A percentile compares a stretch with the other conserved stretches of the same genome.
These are phyloP conservation scores for Verticillium isaacii DNA, from an alignment of 2,329 filamentous ascomycete genomes.

Conservation along the genomic window DNA sequence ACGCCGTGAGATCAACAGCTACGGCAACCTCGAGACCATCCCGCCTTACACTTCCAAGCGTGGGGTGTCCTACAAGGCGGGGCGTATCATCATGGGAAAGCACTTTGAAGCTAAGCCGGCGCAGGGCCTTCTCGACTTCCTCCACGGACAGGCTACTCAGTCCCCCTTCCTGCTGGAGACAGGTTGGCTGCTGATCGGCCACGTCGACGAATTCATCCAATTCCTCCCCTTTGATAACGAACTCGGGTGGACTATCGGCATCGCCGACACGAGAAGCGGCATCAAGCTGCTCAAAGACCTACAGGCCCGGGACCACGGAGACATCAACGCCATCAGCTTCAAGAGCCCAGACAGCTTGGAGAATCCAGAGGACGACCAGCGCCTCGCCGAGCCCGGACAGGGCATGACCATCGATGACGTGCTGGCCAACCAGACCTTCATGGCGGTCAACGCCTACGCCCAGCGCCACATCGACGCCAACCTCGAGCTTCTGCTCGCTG, in stretches of 20 bases:
- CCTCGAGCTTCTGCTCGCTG: constrained; percentile 7
- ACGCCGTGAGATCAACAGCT: constrained; percentile 21
- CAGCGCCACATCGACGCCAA: constrained; percentile 1
- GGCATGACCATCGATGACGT: constrained; percentile 8
- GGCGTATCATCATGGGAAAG: neutral
- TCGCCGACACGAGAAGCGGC: constrained; percentile 14
- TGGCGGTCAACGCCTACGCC: neutral
- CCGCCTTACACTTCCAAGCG: constrained; percentile 19
- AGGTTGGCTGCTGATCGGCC: constrained; percentile 22
- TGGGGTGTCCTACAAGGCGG: neutral
- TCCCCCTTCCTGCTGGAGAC: constrained; percentile 26
- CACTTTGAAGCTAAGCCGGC: neutral
- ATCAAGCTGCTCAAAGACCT: constrained; percentile 18
- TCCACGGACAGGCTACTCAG: constrained; percentile 27
- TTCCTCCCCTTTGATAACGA: constrained; percentile 18
- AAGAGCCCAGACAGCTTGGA: neutral
- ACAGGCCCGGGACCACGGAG: constrained; percentile 16
- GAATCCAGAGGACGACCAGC: neutral
- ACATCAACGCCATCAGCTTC: neutral
- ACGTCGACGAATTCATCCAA: constrained; percentile 27
- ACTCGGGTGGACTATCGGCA: constrained; percentile 14
- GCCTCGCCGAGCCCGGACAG: neutral
- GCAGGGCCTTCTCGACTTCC: constrained; percentile 18
- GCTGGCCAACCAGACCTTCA: constrained; percentile 4
- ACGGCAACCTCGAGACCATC: constrained; percentile 32